Evolutionary conservation across 306 rosid genomes (phyloP).

Genomic region (Quercus gilva): DNA sequence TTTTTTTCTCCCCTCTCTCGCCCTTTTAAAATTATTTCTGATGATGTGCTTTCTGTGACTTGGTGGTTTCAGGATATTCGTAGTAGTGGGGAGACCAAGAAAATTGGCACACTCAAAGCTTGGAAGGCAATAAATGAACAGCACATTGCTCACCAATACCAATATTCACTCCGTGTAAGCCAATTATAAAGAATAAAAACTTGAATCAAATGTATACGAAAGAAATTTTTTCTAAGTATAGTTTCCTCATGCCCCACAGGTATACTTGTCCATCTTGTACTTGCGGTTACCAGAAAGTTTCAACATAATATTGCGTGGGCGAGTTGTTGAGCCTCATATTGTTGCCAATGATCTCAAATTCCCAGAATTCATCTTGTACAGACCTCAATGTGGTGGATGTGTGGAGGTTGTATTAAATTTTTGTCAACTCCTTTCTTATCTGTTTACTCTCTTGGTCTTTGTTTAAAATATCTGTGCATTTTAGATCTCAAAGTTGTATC

Average conservation of each 20-base stretch:
- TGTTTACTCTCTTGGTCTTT: neutral
- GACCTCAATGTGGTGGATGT: slow-evolving; percentile 57
- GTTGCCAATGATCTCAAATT: slow-evolving; percentile 73
- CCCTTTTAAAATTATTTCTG: slow-evolving; percentile 13
- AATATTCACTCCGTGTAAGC: slow-evolving; percentile 81
- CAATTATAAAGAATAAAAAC: slow-evolving; percentile 7
- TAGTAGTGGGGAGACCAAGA: slow-evolving; percentile 56
- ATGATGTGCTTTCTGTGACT: slow-evolving; percentile 17
- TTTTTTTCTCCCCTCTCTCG: neutral
- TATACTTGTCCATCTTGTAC: slow-evolving; percentile 86
- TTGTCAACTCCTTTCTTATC: neutral
- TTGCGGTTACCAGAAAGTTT: slow-evolving; percentile 60
- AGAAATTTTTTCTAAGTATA: slow-evolving; percentile 17
- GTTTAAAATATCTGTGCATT: neutral
- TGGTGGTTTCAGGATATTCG: slow-evolving; percentile 70
- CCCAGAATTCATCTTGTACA: slow-evolving; percentile 60
- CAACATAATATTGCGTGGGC: slow-evolving; percentile 70
- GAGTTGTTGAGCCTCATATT: slow-evolving; percentile 66
- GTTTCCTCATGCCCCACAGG: slow-evolving; percentile 50
- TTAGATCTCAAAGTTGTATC: neutral
- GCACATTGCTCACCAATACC: slow-evolving; percentile 71
- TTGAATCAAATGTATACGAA: slow-evolving; percentile 3
- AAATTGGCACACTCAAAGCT: slow-evolving; percentile 18
- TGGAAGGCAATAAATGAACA: slow-evolving; percentile 53
- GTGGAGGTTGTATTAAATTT: slow-evolving; percentile 53